Evolutionary conservation across 768 basidiomycete species (phyloP), one percentile per base, ranked within the genome.

Genomic region (Mycena alexandri): DNA sequence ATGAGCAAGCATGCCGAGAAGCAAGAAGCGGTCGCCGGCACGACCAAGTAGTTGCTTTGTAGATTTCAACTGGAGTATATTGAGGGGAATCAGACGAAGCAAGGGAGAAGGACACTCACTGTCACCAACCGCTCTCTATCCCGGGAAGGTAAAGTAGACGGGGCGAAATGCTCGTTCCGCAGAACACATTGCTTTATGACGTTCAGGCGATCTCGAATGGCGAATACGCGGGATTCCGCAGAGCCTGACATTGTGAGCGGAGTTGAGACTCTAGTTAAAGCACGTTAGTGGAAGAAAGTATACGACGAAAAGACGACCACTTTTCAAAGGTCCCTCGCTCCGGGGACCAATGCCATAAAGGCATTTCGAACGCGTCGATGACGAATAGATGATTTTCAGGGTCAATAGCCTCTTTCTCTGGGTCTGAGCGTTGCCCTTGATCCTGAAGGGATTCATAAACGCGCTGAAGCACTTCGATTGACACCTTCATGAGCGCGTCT

Each of bases 131-230:
- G 89, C 68, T 92, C 90, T 65, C 95, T 83, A 78, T 99, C 94
- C 58, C 90, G 88, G 17, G 95, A 96, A 46, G 95, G 93, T 43
- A 99, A 79, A 0, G 95, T 96, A 8, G 97, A 97, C 3, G 98
- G 96, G 2, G 95, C 95, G 79, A 99, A 99, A 77, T 99, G 96
- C 76, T 99, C 98, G 74, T 98, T 99, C 44, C 98, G 85, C 43
- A 98, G 82, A 33, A 99, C 89, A 73, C 94, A 92, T 80, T 99
- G 97, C 76, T 91, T 93, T 73, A 99, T 95, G 56, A 99, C 89
- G 75, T 94, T 89, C 69, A 97, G 84, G 55, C 97, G 83, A 76
- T 99, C 93, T 38, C 97, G 87, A 29, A 94, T 82, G 50, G 94
- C 92, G 33, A 84, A 80, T 41, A 95, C 88, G 68, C 95, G 87